phyloP scores from a whole-genome alignment of 1,284 basidiomycete species.

The Testicularia cyperi region DNA sequence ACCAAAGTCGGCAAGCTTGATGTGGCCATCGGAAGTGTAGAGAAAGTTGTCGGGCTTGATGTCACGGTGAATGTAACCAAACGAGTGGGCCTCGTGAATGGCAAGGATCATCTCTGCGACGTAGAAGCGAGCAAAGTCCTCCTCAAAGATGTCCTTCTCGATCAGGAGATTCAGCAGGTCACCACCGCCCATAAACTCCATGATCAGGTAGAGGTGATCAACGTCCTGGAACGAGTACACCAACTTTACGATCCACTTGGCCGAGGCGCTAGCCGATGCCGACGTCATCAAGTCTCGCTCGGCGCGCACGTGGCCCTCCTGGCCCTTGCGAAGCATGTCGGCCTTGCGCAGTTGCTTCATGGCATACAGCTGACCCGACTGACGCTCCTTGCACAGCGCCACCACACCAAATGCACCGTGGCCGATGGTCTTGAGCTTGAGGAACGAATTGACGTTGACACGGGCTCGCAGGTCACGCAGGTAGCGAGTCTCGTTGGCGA shows the following conservation, averaged over 20 bases:
- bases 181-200: conserved; percentile 91
- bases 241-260: conserved; percentile 83
- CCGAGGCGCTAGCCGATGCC: conserved; percentile 60
- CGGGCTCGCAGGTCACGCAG: conserved; percentile 78
- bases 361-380: conserved; percentile 78
- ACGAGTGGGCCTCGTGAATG: conserved; percentile 86
- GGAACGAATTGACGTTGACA: conserved; percentile 81
- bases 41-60: conserved; percentile 97
- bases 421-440: conserved; percentile 89
- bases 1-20: conserved; percentile 93
- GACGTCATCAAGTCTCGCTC: conserved; percentile 84
- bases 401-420: conserved; percentile 99
- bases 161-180: conserved; percentile 93
- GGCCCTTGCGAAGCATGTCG: conserved; percentile 96
- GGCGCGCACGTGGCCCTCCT: conserved; percentile 91
- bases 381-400: conserved; percentile 79
- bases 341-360: conserved; percentile 97
- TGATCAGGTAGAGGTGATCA: conserved; percentile 84
- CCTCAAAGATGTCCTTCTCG: conserved; percentile 87
- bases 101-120: conserved; percentile 97
- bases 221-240: conserved; percentile 71
- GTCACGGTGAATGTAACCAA: conserved; percentile 95
- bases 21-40: conserved; percentile 87
- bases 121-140: conserved; percentile 91
- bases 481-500: conserved; percentile 83